Evolutionary conservation across 2,329 filamentous ascomycete genomes (phyloP).

Genomic region (Leptographium wingfieldii): DNA sequence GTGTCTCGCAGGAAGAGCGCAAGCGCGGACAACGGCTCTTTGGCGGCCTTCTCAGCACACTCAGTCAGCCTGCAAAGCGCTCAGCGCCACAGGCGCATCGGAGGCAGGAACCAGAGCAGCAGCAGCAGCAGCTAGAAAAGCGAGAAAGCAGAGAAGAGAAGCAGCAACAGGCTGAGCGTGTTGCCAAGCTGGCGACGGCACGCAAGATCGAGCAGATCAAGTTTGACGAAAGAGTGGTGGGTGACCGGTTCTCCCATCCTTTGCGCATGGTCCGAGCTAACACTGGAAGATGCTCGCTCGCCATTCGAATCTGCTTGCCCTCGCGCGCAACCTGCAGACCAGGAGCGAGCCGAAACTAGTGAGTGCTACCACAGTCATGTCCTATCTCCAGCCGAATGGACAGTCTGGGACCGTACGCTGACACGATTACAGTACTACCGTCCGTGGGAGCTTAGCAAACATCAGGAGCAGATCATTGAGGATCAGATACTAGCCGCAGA

Average conservation of each 20-base stretch:
- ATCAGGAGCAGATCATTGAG: conserved; percentile 59
- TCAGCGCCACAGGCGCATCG: conserved; percentile 50
- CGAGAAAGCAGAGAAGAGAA: conserved; percentile 44
- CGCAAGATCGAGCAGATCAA: conserved; percentile 58
- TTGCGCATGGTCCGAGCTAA: conserved; percentile 11
- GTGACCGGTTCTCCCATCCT: conserved; percentile 20
- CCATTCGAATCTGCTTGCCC: conserved; percentile 58
- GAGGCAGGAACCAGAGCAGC: conserved; percentile 66
- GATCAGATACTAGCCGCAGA: conserved; percentile 57
- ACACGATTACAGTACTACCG: conserved; percentile 56
- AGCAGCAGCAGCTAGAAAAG: conserved; percentile 22
- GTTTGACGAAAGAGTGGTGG: conserved; percentile 65
- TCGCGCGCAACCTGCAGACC: conserved; percentile 63
- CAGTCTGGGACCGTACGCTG: not conserved
- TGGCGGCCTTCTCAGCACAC: conserved; percentile 64
- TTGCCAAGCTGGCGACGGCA: conserved; percentile 46
- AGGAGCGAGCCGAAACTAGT: conserved; percentile 61
- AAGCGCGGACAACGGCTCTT: conserved; percentile 78
- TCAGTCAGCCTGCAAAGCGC: conserved; percentile 50
- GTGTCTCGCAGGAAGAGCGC: conserved; percentile 56
- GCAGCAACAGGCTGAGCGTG: conserved; percentile 51
- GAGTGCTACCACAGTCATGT: conserved; percentile 22
- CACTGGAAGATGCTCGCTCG: conserved; percentile 54
- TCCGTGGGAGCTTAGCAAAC: conserved; percentile 61
- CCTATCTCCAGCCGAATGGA: not conserved